These are phyloP conservation scores for Stemphylium vesicarium DNA, from an alignment of 2,329 filamentous ascomycete genomes.

Conservation along the genomic window DNA sequence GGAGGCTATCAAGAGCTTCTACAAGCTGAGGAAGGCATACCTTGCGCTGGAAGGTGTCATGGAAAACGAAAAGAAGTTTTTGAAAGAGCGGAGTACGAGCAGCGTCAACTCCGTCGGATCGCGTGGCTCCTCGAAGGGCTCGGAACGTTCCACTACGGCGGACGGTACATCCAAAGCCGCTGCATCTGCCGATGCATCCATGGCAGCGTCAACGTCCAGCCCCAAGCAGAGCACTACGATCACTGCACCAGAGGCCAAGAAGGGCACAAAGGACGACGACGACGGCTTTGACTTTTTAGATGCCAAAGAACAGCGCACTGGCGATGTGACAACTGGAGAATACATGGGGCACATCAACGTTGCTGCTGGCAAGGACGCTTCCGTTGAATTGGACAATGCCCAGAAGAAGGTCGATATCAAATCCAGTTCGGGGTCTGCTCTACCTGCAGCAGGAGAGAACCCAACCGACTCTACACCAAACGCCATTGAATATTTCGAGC, in stretches of 20 bases:
- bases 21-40: conserved; percentile 89
- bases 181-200: conserved; percentile 12
- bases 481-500: conserved; percentile 39
- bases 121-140: conserved; percentile 27
- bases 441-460: conserved; percentile 26
- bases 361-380: conserved; percentile 28
- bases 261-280: conserved; percentile 24
- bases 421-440: conserved; percentile 34
- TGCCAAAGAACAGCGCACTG: conserved; percentile 58
- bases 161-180: conserved; percentile 16
- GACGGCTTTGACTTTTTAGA: conserved; percentile 63
- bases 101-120: conserved; percentile 36
- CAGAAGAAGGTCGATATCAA: conserved; percentile 28
- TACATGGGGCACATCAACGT: conserved; percentile 56
- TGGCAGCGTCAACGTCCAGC: conserved; percentile 25
- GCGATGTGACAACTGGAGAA: conserved; percentile 53
- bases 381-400: conserved; percentile 33
- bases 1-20: conserved; percentile 89
- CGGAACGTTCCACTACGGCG: conserved; percentile 23
- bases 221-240: conserved; percentile 17
- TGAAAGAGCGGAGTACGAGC: conserved; percentile 49
- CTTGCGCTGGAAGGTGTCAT: conserved; percentile 80
- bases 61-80: conserved; percentile 71
- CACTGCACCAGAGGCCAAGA: conserved; percentile 8
- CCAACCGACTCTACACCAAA: conserved; percentile 30